Evolutionary conservation across 495 filamentous ascomycete genomes (phyloP), one percentile per base, ranked within the genome.

Genomic region (Aspergillus homomorphus): DNA sequence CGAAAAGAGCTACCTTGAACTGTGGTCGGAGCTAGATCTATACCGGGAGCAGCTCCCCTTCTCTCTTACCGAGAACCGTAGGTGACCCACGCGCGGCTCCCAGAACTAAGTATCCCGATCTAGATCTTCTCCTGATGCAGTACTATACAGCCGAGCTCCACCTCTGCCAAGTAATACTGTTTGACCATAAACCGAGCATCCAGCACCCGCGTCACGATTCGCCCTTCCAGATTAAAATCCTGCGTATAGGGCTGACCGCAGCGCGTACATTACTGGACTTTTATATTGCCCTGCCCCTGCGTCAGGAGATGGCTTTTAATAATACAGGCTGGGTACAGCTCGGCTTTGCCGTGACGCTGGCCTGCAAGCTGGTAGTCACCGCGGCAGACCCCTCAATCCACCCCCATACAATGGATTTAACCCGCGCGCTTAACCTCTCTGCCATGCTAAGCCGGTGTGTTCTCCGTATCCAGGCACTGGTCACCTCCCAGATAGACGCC

Each of bases 401-500:
- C 16, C 46, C 20, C 16, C 46, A 50, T 12, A 50, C 46, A 24
- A 20, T 5, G 15, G 46, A 50, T 16, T 24, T 24, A 9, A 16
- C 18, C 7, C 21, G 23, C 5, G 55, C 55, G 30, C 55, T 57
- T 14, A 46, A 57, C 38, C 41, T 57, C 8, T 51, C 45, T 1
- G 42, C 38, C 28, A 15, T 51, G n/a, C 18, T 57, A 28, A 41
- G 38, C n/a, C 45, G 30, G 6, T 50, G 45, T 42, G 51, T 57
- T 22, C 45, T 57, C 9, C 55, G 55, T 2, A 43, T 57, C 18
- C 55, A 57, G 33, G 45, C 45, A 43, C 33, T 57, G 26, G 18
- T 57, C 46, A 57, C 55, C 8, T 26, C 56, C 0, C 8, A 52
- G n/a, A 45, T 58, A 30, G 56, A 58, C 24, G 56, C 56, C 7